Conservation (phyloP, 139 green algal species). For the Chlorella sp. region DNA sequence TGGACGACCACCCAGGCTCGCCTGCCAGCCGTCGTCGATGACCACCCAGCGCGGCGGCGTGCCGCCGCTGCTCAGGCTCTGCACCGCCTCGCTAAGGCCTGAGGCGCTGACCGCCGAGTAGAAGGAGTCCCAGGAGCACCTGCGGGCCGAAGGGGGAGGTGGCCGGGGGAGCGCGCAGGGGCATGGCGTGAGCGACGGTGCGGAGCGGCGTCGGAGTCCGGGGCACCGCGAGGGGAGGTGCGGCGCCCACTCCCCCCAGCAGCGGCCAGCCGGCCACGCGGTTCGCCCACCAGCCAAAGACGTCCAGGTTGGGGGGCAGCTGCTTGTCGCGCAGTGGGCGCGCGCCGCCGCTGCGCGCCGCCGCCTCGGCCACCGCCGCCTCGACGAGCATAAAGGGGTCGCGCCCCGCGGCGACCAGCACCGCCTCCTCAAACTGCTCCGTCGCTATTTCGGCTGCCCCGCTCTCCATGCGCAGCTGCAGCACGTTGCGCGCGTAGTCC, state of each 20-base stretch:
- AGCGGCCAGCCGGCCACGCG: no score
- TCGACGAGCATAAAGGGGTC: constrained; percentile 69
- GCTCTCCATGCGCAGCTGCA: constrained; percentile 78
- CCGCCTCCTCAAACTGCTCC: constrained; percentile 31
- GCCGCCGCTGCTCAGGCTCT: constrained; percentile 39
- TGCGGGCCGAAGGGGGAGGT: not conserved
- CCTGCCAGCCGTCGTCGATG: constrained; percentile 78
- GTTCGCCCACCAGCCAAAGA: constrained; percentile 97
- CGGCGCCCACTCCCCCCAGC: no score
- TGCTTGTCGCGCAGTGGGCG: constrained; percentile 63
- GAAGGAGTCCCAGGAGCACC: constrained; percentile 96
- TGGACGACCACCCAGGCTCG: not conserved
- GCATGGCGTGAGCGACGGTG: no score
- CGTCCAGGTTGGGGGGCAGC: constrained; percentile 80
- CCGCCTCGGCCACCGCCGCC: constrained; percentile 64
- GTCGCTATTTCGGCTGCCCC: constrained; percentile 52
- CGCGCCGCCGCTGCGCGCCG: constrained; percentile 67
- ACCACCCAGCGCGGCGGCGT: constrained; percentile 75
- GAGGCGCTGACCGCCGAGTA: constrained; percentile 87
- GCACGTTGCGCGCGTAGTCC: constrained; percentile 34
- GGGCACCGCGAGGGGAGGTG: no score
- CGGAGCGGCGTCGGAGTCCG: no score
- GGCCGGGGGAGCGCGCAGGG: no score
- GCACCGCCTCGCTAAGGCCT: constrained; percentile 36
- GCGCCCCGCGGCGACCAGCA: constrained; percentile 45